A percentile compares a stretch with the other conserved stretches of the same genome.
phyloP scores from a whole-genome alignment of 805 yeast species.

The Starmerella ratchasimensis region DNA sequence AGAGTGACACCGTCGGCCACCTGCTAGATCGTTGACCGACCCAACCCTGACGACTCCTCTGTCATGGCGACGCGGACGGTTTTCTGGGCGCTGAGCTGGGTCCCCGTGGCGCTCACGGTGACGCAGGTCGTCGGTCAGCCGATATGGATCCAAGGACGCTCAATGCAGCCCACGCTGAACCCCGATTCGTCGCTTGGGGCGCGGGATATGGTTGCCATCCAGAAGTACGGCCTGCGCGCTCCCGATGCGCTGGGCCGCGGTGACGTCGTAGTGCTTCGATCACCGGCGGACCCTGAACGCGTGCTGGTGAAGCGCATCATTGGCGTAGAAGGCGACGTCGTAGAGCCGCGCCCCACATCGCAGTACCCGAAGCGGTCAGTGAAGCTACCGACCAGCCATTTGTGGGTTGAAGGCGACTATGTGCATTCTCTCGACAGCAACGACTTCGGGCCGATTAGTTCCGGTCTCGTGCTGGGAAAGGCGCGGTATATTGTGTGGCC shows the following conservation, averaged over 20 bases:
- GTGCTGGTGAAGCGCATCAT: constrained; percentile 69
- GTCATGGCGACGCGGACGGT: constrained; percentile 10
- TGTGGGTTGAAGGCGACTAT: constrained; percentile 95
- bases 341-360: constrained; percentile 35
- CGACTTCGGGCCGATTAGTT: constrained; percentile 75
- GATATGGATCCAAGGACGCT: constrained; percentile 61
- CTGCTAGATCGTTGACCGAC: no score
- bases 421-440: constrained; percentile 67
- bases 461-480: constrained; percentile 67
- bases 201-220: constrained; percentile 40
- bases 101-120: constrained; percentile 61
- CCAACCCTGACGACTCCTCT: no score
- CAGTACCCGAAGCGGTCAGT: constrained; percentile 48
- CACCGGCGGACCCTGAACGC: constrained; percentile 68
- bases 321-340: constrained; percentile 58
- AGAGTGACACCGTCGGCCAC: no score
- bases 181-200: constrained; percentile 37
- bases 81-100: constrained; percentile 45
- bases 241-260: constrained; percentile 39
- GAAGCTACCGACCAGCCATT: constrained; percentile 59
- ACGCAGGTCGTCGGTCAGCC: constrained; percentile 61
- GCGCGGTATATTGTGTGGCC: constrained; percentile 66
- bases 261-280: constrained; percentile 63
- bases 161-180: constrained; percentile 84
- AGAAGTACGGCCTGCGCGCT: constrained; percentile 45